Base-by-base conservation (phyloP, 2,329 filamentous ascomycete species). In the Neocatenulostroma microsporum region DNA sequence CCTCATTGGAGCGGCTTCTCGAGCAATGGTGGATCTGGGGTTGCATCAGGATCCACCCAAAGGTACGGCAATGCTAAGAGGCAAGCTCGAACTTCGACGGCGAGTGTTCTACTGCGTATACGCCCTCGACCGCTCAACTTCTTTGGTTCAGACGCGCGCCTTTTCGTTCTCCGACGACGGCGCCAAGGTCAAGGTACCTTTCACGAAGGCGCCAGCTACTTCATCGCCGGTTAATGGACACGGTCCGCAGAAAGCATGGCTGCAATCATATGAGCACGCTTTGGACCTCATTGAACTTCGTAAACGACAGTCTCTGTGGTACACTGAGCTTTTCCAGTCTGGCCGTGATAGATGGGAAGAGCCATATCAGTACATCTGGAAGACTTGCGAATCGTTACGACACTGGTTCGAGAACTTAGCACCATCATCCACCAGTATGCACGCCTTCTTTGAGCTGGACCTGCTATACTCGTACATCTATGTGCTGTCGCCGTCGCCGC, bases 141-240 rank as follows among this genome's bases (percentile, higher is more conserved):
- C 87, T 49, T 83, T 94, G 68, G 84, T 89, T 4, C 79, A 93
- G 48, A 84, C 84, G 9, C 74, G 86, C 21, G 81, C 87, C 0
- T 95, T 95, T 58, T 94, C 89, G 0, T 95, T 96, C 55, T 89
- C 86, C 0, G 89, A 96, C 55, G 85, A 89, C 38, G 82, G 88
- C 5, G 75, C 84, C 18, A 81, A 84, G 47, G 88, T 96, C 20
- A 76, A 74, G n/a, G 75, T 87, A 44, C 86, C 87, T 2, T 72
- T 74, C 36, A 58, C 63, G 6, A 50, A 48, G 28, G 42, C 41
- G 12, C 42, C 45, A n/a, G 32, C 42, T 10, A 45, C 49, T 2
- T 49, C 44, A 3, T 43, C 52, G 7, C 48, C 50, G 12, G 39
- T 30, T 8, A 42, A 43, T 9, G 13, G 15, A 8, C 40, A 32